Conservation (phyloP, 1,284 basidiomycete genomes). For the Cryptococcus sp. region DNA sequence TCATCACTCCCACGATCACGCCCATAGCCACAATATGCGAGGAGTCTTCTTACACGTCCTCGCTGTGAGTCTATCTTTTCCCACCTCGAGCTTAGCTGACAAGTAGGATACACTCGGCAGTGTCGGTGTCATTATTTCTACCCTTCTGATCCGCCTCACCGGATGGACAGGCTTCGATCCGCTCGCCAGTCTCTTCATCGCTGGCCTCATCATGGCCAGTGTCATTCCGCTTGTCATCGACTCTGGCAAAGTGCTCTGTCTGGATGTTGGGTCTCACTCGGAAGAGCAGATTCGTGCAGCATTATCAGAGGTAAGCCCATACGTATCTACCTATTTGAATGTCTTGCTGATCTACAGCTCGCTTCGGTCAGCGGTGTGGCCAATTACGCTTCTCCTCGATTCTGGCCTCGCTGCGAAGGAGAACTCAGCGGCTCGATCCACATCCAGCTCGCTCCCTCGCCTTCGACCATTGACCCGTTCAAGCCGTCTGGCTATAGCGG, state of each 20-base stretch:
- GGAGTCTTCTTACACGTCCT: conserved; percentile 76
- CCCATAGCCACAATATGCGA: conserved; percentile 97
- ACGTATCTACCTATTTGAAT: background rate
- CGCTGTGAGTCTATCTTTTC: conserved; percentile 22
- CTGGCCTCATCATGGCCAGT: conserved; percentile 86
- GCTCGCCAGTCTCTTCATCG: conserved; percentile 95
- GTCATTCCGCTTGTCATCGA: conserved; percentile 94
- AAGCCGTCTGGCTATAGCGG: conserved; percentile 48
- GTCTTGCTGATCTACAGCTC: conserved; percentile 48
- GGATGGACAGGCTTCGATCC: conserved; percentile 99
- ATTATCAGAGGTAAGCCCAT: conserved; percentile 61
- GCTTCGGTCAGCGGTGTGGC: conserved; percentile 66
- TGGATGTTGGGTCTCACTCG: conserved; percentile 70
- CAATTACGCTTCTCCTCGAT: conserved; percentile 73
- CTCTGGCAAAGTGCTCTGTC: conserved; percentile 76
- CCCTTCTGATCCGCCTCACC: conserved; percentile 88
- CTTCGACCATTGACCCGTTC: conserved; percentile 55
- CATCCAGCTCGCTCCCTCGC: conserved; percentile 61
- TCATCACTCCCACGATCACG: conserved; percentile 42
- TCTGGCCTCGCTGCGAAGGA: conserved; percentile 92
- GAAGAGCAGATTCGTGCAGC: conserved; percentile 65
- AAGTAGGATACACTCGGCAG: conserved; percentile 22
- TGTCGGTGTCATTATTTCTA: conserved; percentile 98
- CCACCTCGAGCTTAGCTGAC: conserved; percentile 3
- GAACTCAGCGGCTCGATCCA: conserved; percentile 85